Percentiles rank a stretch among this genome's conserved stretches.
Conservation (phyloP, 305 asterid genomes). For the Stenogyne calaminthoides region DNA sequence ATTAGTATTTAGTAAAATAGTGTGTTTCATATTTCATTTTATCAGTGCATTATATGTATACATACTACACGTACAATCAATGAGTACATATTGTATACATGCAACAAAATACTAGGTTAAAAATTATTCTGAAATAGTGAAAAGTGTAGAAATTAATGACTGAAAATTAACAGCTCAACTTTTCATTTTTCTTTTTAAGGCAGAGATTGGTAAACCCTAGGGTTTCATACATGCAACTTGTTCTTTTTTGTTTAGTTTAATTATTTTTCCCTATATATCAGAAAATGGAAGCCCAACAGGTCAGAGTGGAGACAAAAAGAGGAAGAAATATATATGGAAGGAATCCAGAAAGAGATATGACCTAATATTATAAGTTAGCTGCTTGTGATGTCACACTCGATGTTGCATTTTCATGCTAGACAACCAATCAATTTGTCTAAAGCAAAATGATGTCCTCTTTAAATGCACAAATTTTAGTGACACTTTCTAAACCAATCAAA, state of each 20-base stretch:
- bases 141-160: neutral
- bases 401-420: slow-evolving; percentile 56
- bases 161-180: neutral
- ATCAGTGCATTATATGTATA: neutral
- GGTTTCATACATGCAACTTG: neutral
- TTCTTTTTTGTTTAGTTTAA: too few relatives aligned
- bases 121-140: neutral
- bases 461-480: slow-evolving; percentile 23
- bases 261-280: too few relatives aligned
- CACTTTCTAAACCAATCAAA: slow-evolving; percentile 6
- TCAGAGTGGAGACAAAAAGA: slow-evolving; percentile 39
- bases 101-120: neutral
- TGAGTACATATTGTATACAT: neutral
- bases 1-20: too few relatives aligned
- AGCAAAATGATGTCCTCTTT: slow-evolving; percentile 27
- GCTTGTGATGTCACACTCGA: slow-evolving; percentile 52
- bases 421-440: slow-evolving; percentile 53
- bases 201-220: neutral
- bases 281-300: neutral
- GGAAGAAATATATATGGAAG: slow-evolving; percentile 25
- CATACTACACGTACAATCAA: too few relatives aligned
- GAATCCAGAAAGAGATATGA: slow-evolving; percentile 32
- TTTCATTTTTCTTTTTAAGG: neutral
- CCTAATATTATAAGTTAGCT: slow-evolving; percentile 25
- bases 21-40: too few relatives aligned